Evolutionary conservation across 148 eudicot genomes (phyloP).

Genomic region (Rhododendron mucronatum): DNA sequence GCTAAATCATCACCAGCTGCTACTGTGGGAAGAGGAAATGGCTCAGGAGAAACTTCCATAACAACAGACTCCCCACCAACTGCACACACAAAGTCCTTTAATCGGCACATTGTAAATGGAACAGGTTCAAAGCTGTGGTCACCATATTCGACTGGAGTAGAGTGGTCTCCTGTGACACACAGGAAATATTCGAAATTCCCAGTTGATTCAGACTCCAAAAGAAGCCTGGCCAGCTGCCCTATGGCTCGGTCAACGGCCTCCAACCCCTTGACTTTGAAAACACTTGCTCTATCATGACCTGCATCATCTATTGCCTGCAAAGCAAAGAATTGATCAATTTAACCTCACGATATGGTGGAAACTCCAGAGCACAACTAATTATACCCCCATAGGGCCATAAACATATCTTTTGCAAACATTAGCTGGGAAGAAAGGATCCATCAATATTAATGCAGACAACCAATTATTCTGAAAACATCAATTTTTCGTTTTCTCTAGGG

Average conservation of each 20-base stretch:
- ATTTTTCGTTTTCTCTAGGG: not conserved
- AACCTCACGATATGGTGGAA: not conserved
- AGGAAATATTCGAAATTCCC: conserved; percentile 66
- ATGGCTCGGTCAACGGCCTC: conserved; percentile 84
- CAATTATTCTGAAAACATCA: not conserved
- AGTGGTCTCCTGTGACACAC: conserved; percentile 92
- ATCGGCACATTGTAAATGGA: conserved; percentile 73
- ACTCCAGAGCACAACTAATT: not conserved
- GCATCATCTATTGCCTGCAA: conserved; percentile 94
- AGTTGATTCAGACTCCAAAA: conserved; percentile 72
- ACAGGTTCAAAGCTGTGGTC: conserved; percentile 99
- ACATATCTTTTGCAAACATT: not conserved
- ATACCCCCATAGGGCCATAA: not conserved
- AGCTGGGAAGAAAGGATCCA: not conserved
- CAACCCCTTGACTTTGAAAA: conserved; percentile 79
- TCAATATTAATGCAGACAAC: not conserved
- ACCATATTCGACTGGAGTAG: conserved; percentile 97
- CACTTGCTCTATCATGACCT: conserved; percentile 89
- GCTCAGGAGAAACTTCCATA: conserved; percentile 56
- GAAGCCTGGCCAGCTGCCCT: conserved; percentile 82
- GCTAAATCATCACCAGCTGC: conserved; percentile 49
- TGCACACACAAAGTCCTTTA: conserved; percentile 81
- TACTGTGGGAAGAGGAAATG: conserved; percentile 75
- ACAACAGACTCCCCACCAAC: conserved; percentile 64
- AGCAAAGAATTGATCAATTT: not conserved